phyloP scores from a whole-genome alignment of 2,329 filamentous ascomycete species.

The Trichoderma hamatum region DNA sequence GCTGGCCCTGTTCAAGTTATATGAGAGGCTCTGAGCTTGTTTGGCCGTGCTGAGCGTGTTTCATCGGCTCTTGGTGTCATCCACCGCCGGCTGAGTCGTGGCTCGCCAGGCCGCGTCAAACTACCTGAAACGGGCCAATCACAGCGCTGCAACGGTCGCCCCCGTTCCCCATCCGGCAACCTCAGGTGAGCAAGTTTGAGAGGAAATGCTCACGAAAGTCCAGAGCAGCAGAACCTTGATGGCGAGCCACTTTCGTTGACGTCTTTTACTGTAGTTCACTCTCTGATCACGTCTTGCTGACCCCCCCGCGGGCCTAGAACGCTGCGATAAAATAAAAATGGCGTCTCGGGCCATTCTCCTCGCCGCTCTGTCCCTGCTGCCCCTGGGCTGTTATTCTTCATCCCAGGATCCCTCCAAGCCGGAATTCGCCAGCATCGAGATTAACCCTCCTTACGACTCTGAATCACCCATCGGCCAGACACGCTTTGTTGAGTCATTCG shows the following conservation, averaged over 20 bases:
- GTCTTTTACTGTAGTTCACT: neutral
- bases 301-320: neutral
- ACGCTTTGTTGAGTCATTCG: neutral
- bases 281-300: constrained; percentile 6
- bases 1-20: neutral
- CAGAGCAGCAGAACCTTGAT: constrained; percentile 11
- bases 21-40: neutral
- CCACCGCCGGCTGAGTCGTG: neutral
- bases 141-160: constrained; percentile 29
- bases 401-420: constrained; percentile 15
- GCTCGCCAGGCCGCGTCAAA: neutral
- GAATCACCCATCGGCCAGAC: neutral
- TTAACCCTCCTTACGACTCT: neutral
- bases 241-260: neutral
- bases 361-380: constrained; percentile 11
- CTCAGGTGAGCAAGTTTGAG: constrained; percentile 43
- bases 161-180: constrained; percentile 35
- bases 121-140: constrained; percentile 36
- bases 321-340: constrained; percentile 3
- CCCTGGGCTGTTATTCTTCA: constrained; percentile 19
- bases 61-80: constrained; percentile 1
- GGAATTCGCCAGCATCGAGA: constrained; percentile 13
- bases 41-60: constrained; percentile 11
- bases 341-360: constrained; percentile 11
- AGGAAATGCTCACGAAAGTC: constrained; percentile 35